Evolutionary conservation across 225 moss, liverwort and hornwort genomes (phyloP), one percentile per base, ranked within the genome.

Genomic region (Pleurozium schreberi): DNA sequence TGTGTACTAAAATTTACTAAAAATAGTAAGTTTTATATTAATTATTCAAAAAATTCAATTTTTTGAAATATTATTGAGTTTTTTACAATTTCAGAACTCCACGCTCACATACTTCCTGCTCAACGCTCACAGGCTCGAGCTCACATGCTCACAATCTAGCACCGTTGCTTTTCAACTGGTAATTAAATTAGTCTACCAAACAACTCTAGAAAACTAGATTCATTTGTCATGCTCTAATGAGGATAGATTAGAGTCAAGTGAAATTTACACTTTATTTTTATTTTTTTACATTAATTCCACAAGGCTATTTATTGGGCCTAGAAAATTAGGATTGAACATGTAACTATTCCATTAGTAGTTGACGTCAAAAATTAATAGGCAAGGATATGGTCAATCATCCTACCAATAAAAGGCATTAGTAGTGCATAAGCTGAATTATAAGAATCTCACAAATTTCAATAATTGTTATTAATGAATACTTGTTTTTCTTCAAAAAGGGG

Each of bases 161-260:
- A n/a, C n/a, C n/a, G n/a, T n/a, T n/a, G 1, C 7, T 23, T 13
- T 25, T 69, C 0, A 12, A 0, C 5, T 4, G 4, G 36, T 4
- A 69, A 40, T 40, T 2, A 23, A 68, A n/a, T 23, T 12, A 68
- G 40, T 68, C 23, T 12, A 40, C 4, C 1, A 67, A 38, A n/a
- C 4, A 12, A 3, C 6, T 20, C 2, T 23, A 68, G 13, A 68
- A 23, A 23, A 40, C 0, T 0, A 23, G 0, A 40, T 68, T 23
- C 5, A 42, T 40, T 26, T 42, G 9, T 70, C 8, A 26, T 0
- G 1, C 4, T 70, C 15, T 42, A 26, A 5, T 26, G n/a, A 42
- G 70, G 42, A 42, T 26, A 70, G 42, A 42, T 5, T 26, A 14
- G 8, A 42, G 1, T 70, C 0, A 70, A 70, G 42, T 70, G 26